These are phyloP conservation scores for Candida anglica DNA, from an alignment of 805 yeast species.

Conservation along the genomic window DNA sequence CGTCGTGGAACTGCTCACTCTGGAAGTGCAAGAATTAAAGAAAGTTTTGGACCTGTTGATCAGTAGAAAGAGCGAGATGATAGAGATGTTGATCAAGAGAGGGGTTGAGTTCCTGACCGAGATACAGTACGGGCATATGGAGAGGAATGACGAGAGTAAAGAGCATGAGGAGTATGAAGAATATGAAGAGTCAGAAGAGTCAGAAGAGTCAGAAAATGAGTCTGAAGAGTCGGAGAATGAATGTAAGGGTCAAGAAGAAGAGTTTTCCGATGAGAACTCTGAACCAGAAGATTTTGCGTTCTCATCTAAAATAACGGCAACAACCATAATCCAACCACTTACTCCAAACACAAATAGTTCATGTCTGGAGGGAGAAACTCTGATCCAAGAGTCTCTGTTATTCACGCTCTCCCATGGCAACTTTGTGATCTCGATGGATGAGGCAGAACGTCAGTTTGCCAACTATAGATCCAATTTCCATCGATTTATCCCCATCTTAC, in stretches of 20 bases:
- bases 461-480: conserved; percentile 26
- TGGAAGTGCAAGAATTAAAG: conserved; percentile 22
- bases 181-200: background rate
- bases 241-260: background rate
- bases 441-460: conserved; percentile 10
- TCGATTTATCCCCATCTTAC: conserved; percentile 29
- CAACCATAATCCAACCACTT: conserved; percentile 4
- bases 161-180: conserved; percentile 2
- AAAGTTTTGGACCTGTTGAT: conserved; percentile 19
- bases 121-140: background rate
- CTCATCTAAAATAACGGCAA: background rate
- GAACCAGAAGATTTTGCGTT: background rate
- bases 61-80: conserved; percentile 14
- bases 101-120: conserved; percentile 1
- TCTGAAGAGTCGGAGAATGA: conserved; percentile 1
- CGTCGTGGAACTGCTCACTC: conserved; percentile 18
- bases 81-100: conserved; percentile 10
- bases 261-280: background rate
- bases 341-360: no score
- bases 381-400: no score
- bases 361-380: no score
- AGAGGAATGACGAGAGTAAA: background rate
- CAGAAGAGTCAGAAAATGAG: background rate
- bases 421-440: conserved; percentile 10
- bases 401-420: conserved; percentile 3